Evolutionary conservation across 2,329 filamentous ascomycete genomes (phyloP).

Genomic region (Calonectria fujianensis): DNA sequence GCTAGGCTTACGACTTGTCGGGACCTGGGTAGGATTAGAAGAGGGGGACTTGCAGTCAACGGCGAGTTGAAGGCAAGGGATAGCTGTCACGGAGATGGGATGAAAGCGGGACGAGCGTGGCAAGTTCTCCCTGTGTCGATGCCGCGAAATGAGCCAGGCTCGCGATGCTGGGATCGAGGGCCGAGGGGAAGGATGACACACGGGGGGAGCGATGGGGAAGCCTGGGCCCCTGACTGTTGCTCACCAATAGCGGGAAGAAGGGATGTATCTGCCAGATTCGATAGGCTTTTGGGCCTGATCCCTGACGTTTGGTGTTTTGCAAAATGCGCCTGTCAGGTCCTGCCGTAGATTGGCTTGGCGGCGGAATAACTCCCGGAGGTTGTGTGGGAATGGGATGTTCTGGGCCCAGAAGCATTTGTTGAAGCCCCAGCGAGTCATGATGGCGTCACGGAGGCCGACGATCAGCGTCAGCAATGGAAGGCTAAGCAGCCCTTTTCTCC

Average conservation of each 20-base stretch:
- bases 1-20: conserved; percentile 20
- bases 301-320: conserved; percentile 40
- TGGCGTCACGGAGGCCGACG: neutral
- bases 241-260: conserved; percentile 41
- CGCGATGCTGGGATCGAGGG: neutral
- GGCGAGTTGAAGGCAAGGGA: neutral
- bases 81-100: conserved; percentile 36
- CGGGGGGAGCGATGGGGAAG: conserved; percentile 30
- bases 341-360: conserved; percentile 9
- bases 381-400: conserved; percentile 1
- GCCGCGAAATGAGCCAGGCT: conserved; percentile 5
- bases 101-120: conserved; percentile 48
- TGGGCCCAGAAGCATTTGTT: neutral
- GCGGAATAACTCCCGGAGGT: neutral
- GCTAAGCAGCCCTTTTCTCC: neutral
- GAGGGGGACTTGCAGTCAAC: conserved; percentile 23
- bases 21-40: conserved; percentile 14
- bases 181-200: conserved; percentile 20
- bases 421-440: conserved; percentile 1
- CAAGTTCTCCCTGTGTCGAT: conserved; percentile 30
- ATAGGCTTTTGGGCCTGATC: conserved; percentile 37
- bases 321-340: neutral
- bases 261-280: conserved; percentile 37
- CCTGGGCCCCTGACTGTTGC: conserved; percentile 30
- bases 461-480: conserved; percentile 2